Evolutionary conservation across 345 rosid genomes (phyloP).

Genomic region (Syzygium aromaticum): DNA sequence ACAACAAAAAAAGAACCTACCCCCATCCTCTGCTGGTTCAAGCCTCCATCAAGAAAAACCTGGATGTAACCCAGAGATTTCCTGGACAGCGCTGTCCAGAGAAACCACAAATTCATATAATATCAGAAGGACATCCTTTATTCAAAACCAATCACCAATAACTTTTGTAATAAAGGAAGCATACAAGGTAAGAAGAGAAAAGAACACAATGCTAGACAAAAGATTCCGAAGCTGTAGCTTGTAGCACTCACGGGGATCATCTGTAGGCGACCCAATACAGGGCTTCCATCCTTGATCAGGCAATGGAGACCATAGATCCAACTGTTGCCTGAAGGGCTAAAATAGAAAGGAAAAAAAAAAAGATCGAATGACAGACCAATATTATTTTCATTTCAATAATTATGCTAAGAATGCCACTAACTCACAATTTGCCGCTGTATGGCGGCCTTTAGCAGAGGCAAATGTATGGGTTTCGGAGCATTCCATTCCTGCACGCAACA

Average conservation of each 20-base stretch:
- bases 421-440: constrained; percentile 51
- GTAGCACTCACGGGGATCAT: constrained; percentile 34
- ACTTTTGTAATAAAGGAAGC: not conserved
- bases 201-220: not conserved
- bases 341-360: not conserved
- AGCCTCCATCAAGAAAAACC: constrained; percentile 94
- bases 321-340: constrained; percentile 52
- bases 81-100: constrained; percentile 39
- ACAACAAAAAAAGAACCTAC: constrained; percentile 25
- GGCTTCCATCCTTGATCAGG: constrained; percentile 79
- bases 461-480: constrained; percentile 77
- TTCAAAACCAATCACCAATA: not conserved
- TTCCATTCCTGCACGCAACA: constrained; percentile 70
- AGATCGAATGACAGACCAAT: not conserved
- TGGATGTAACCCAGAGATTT: constrained; percentile 68
- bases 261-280: constrained; percentile 25
- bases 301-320: constrained; percentile 85
- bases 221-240: not conserved
- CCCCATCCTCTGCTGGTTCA: constrained; percentile 98
- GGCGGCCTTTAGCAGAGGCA: constrained; percentile 58
- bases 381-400: not conserved
- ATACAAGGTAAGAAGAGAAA: not conserved
- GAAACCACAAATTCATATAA: not conserved
- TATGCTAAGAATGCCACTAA: not conserved
- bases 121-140: not conserved